Conservation (phyloP, 78 protist genomes). For the Trichosphaerium sp. region DNA sequence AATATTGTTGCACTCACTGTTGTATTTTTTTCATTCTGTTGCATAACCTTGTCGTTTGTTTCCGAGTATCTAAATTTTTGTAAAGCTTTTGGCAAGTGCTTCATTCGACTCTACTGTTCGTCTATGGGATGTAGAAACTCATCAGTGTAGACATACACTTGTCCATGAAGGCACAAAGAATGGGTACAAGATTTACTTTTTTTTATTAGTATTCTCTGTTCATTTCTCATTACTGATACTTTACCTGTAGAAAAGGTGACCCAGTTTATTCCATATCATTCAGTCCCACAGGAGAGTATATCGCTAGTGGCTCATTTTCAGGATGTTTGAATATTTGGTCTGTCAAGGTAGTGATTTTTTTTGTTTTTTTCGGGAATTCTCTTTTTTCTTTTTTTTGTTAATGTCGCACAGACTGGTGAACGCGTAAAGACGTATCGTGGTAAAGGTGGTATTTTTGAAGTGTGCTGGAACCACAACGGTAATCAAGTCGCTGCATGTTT, state of each 20-base stretch:
- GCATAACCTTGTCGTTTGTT: too few relatives aligned
- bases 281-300: constrained; percentile 60
- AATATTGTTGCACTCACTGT: neutral
- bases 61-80: neutral
- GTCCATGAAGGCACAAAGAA: too few relatives aligned
- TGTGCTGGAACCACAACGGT: constrained; percentile 65
- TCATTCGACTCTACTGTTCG: constrained; percentile 62
- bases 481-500: constrained; percentile 38
- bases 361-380: too few relatives aligned
- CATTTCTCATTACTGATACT: neutral
- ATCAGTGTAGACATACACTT: constrained; percentile 40
- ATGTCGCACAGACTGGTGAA: constrained; percentile 31
- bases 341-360: constrained; percentile 1
- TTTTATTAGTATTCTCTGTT: neutral
- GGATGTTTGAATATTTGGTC: constrained; percentile 61
- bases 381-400: neutral
- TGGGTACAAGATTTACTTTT: neutral
- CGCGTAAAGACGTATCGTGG: constrained; percentile 42
- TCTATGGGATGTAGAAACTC: constrained; percentile 55
- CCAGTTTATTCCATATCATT: constrained; percentile 77
- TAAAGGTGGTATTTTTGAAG: constrained; percentile 74
- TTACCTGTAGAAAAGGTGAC: neutral
- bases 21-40: neutral
- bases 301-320: constrained; percentile 78
- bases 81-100: constrained; percentile 35